Percentiles rank a stretch among this genome's conserved stretches.
Evolutionary conservation across 208 protist genomes (phyloP).

Genomic region (Wallacemonas collosoma): DNA sequence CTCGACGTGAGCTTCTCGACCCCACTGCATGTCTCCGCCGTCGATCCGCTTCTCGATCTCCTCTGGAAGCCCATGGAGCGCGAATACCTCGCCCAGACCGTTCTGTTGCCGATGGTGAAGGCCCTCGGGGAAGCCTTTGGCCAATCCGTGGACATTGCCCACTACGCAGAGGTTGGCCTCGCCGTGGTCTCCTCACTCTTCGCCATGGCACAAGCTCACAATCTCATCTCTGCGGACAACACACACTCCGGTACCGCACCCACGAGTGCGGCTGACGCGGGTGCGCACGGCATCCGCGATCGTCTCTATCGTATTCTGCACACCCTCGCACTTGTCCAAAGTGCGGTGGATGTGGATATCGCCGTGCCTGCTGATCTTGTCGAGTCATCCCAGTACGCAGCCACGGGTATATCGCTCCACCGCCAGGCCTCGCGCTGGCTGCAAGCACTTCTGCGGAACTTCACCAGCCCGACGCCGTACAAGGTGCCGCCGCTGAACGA

Average conservation of each 20-base stretch:
- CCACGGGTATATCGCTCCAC: constrained; percentile 19
- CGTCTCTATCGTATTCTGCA: constrained; percentile 36
- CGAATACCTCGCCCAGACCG: constrained; percentile 34
- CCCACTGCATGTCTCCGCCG: constrained; percentile 39
- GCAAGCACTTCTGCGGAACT: constrained; percentile 34
- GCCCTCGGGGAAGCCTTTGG: constrained; percentile 37
- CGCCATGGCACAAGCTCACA: constrained; percentile 25
- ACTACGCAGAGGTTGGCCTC: constrained; percentile 30
- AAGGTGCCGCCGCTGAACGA: constrained; percentile 28
- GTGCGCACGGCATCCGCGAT: constrained; percentile 11
- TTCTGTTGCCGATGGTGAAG: constrained; percentile 34
- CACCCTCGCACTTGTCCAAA: constrained; percentile 43
- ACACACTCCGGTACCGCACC: neutral
- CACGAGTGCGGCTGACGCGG: constrained; percentile 2
- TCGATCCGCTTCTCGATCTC: constrained; percentile 42
- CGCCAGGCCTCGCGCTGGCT: constrained; percentile 28
- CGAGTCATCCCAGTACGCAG: constrained; percentile 8
- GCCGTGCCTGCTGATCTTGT: constrained; percentile 27
- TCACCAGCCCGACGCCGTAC: constrained; percentile 34
- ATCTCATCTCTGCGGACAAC: neutral
- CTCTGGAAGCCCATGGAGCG: constrained; percentile 32
- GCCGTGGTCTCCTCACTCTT: constrained; percentile 32
- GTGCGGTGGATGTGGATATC: constrained; percentile 38
- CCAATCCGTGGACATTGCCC: constrained; percentile 7
- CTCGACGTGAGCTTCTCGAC: constrained; percentile 28